Evolutionary conservation across 108 stramenopile species (phyloP).

Genomic region (Cyclostephanos tholiformis): DNA sequence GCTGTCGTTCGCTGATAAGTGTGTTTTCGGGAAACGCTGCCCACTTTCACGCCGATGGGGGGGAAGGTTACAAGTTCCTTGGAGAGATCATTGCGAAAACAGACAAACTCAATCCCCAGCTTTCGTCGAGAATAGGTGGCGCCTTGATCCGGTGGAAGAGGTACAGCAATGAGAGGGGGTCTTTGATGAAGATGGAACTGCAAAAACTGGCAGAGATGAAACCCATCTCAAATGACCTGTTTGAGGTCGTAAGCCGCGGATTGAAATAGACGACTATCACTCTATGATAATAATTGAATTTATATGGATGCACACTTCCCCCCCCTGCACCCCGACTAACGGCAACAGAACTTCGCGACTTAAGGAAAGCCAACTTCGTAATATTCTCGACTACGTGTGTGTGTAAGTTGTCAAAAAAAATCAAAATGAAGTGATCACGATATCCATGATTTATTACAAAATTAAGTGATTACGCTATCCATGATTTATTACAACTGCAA

Average conservation of each 20-base stretch:
- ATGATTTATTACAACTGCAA: too few species aligned
- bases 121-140: conserved; percentile 67
- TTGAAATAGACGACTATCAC: conserved; percentile 41
- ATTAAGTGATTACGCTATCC: too few species aligned
- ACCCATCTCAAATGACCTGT: conserved; percentile 54
- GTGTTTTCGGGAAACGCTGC: conserved; percentile 65
- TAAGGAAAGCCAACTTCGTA: too few species aligned
- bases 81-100: conserved; percentile 50
- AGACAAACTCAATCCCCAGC: conserved; percentile 60
- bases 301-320: too few species aligned
- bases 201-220: conserved; percentile 42
- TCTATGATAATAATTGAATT: too few species aligned
- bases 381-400: too few species aligned
- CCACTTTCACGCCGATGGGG: conserved; percentile 76
- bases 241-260: conserved; percentile 54
- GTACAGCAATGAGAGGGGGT: conserved; percentile 38
- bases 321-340: too few species aligned
- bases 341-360: too few species aligned
- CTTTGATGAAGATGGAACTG: conserved; percentile 49
- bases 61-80: conserved; percentile 78
- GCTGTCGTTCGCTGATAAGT: conserved; percentile 64
- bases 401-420: too few species aligned
- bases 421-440: too few species aligned
- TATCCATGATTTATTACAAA: too few species aligned
- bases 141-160: conserved; percentile 55